A percentile compares a stretch with the other conserved stretches of the same genome.
These are phyloP conservation scores for Ascodesmis nigricans DNA, from an alignment of 495 filamentous ascomycete species.

Conservation along the genomic window DNA sequence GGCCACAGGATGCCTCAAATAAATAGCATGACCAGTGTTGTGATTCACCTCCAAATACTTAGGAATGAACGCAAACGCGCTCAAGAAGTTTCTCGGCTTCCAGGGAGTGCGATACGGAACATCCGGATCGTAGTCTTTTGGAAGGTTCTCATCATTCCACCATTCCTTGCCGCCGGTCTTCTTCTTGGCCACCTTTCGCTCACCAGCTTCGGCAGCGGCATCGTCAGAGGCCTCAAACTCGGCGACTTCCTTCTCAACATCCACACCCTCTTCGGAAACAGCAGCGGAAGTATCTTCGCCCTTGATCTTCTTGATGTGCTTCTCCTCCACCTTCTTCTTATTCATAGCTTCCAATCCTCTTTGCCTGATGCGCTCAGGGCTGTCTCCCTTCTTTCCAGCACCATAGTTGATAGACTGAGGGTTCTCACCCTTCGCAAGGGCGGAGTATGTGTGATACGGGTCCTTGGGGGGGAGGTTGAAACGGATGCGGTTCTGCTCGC, in stretches of 20 bases:
- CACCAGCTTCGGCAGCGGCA: constrained; percentile 11
- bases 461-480: constrained; percentile 4
- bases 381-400: constrained; percentile 13
- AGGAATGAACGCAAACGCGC: constrained; percentile 81
- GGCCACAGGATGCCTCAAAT: constrained; percentile 87
- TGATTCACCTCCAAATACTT: constrained; percentile 94
- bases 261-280: background rate
- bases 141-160: constrained; percentile 24
- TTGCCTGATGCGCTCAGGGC: too few relatives aligned
- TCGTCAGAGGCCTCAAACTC: constrained; percentile 16
- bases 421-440: constrained; percentile 27
- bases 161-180: constrained; percentile 12
- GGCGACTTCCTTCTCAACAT: constrained; percentile 20
- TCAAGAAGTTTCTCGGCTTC: constrained; percentile 70
- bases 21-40: constrained; percentile 84
- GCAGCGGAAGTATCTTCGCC: constrained; percentile 1
- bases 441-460: too few relatives aligned
- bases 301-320: constrained; percentile 17
- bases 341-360: constrained; percentile 13
- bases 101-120: constrained; percentile 88
- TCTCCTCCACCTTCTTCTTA: constrained; percentile 9
- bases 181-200: constrained; percentile 23
- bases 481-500: constrained; percentile 2
- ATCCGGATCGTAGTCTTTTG: constrained; percentile 45
- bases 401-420: constrained; percentile 16